These are phyloP conservation scores for Pleurostoma richardsiae DNA, from an alignment of 2,329 filamentous ascomycete genomes.

Conservation along the genomic window DNA sequence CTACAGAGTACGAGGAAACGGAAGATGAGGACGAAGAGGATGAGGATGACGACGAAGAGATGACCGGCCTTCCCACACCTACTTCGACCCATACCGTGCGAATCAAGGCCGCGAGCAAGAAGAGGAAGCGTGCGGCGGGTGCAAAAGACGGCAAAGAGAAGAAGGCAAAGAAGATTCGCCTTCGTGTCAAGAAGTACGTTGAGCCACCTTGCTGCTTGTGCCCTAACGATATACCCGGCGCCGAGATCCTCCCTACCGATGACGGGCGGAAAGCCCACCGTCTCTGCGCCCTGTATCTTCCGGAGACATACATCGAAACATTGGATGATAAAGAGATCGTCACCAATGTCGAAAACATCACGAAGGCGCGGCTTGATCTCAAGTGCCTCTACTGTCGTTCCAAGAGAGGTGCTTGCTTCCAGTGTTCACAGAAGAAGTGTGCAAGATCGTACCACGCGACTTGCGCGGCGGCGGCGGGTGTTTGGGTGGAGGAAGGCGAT, in stretches of 20 bases:
- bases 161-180: slow-evolving; percentile 71
- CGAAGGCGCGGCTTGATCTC: slow-evolving; percentile 81
- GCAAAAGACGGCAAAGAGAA: slow-evolving; percentile 45
- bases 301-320: slow-evolving; percentile 80
- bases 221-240: slow-evolving; percentile 79
- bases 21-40: slow-evolving; percentile 63
- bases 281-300: slow-evolving; percentile 84
- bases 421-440: slow-evolving; percentile 94
- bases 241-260: slow-evolving; percentile 81
- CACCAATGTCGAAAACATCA: slow-evolving; percentile 73
- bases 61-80: slow-evolving; percentile 71
- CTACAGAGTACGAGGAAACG: slow-evolving; percentile 72
- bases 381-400: slow-evolving; percentile 95
- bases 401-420: slow-evolving; percentile 92
- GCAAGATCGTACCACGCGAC: slow-evolving; percentile 91
- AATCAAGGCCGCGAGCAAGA: slow-evolving; percentile 54
- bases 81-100: slow-evolving; percentile 69
- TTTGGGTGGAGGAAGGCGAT: slow-evolving; percentile 82
- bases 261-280: slow-evolving; percentile 84
- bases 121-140: slow-evolving; percentile 57
- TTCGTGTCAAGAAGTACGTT: slow-evolving; percentile 65
- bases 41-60: slow-evolving; percentile 50
- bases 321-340: slow-evolving; percentile 69
- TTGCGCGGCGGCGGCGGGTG: slow-evolving; percentile 86
- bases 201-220: slow-evolving; percentile 87